Evolutionary conservation across 2,329 filamentous ascomycete genomes (phyloP).

Genomic region (Pseudogymnoascus sp.): DNA sequence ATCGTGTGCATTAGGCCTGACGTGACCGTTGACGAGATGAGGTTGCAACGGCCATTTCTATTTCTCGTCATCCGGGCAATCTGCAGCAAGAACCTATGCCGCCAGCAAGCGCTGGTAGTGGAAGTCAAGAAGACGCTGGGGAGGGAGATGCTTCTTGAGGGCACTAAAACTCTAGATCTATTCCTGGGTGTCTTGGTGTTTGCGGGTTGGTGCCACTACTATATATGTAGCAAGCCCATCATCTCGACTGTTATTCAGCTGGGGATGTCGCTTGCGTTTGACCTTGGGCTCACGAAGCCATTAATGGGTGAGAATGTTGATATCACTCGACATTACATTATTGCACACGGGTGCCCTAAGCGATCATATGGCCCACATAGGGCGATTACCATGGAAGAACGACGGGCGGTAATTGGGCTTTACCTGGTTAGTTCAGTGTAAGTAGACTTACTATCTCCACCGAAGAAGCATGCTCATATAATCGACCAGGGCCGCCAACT

Average conservation of each 20-base stretch:
- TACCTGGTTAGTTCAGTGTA: conserved; percentile 12
- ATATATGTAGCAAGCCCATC: background rate
- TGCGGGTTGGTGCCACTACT: background rate
- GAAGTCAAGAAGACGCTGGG: background rate
- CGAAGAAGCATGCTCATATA: background rate
- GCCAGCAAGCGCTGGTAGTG: background rate
- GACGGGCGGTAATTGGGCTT: conserved; percentile 9
- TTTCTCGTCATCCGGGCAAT: background rate
- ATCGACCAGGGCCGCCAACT: conserved; percentile 3
- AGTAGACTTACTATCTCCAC: background rate
- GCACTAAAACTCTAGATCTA: background rate
- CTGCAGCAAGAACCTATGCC: background rate
- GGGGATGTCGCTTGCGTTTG: background rate
- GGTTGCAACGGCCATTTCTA: background rate
- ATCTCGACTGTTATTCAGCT: conserved; percentile 1
- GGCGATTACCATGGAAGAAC: conserved; percentile 11
- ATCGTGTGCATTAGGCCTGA: conserved; percentile 9
- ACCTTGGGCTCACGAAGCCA: background rate
- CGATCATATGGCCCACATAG: background rate
- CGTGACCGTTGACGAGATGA: background rate
- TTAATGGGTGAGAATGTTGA: background rate
- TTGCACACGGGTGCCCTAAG: background rate
- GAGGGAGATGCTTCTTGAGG: background rate
- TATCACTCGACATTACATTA: background rate
- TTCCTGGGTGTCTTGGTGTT: conserved; percentile 1